Evolutionary conservation across 2,329 filamentous ascomycete species (phyloP).

Genomic region (Penicillium occitanis): DNA sequence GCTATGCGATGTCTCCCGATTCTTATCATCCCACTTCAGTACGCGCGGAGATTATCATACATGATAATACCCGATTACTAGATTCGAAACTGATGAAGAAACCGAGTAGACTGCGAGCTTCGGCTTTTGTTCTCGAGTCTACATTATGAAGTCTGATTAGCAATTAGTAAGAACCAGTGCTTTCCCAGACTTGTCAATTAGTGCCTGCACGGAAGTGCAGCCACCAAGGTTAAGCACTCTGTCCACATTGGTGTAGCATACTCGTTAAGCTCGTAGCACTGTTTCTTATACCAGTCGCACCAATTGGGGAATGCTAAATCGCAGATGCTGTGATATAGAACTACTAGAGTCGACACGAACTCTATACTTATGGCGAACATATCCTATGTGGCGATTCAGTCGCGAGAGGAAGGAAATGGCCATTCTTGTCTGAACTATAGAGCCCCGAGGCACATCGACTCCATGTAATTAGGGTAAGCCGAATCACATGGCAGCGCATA

Average conservation of each 20-base stretch:
- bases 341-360: too few species aligned
- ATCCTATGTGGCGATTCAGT: background rate
- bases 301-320: background rate
- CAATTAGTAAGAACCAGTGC: background rate
- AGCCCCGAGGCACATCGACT: background rate
- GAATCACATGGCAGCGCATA: conserved; percentile 1
- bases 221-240: background rate
- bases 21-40: background rate
- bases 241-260: background rate
- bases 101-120: background rate
- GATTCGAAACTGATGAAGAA: background rate
- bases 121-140: background rate
- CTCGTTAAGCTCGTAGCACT: background rate
- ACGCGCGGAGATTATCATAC: background rate
- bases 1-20: background rate
- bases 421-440: background rate
- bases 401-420: background rate
- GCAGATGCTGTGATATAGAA: background rate
- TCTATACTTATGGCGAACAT: background rate
- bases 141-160: background rate
- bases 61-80: background rate
- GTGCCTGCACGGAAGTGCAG: background rate
- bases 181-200: background rate
- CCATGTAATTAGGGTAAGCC: background rate
- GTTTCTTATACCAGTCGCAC: background rate